Base-by-base conservation (phyloP, 495 filamentous ascomycete genomes). In the Annulohypoxylon stygium region DNA sequence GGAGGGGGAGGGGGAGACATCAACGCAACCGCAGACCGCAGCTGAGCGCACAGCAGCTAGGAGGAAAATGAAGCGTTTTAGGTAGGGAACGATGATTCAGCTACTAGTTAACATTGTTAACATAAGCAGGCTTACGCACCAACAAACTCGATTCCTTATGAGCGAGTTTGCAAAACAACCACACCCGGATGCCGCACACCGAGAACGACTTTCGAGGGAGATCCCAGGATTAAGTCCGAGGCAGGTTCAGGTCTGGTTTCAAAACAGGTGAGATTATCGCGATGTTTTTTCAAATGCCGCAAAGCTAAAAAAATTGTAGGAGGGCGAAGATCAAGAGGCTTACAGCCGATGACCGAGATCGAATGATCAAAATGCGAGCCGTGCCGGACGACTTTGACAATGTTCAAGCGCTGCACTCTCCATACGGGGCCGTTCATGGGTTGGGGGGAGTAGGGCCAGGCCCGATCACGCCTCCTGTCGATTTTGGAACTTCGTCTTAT, bases 181-280 rank as follows among this genome's bases (percentile, higher is more conserved):
- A 20, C 95, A 98, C 82, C 95, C 95, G 11, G 95, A 98, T 80
- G 95, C 95, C 34, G 92, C 93, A 50, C 94, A 98, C 82, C 88
- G 95, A 65, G 94, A 98, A 80, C 86, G 94, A 36, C 84, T 98
- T 59, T 95, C 95, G 36, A 86, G 92, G 65, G 95, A 98, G 77
- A 98, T 98, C 60, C 95, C 95, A 48, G 95, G 95, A 9, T 83
- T 98, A 50, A 97, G 93, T 67, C 93, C 95, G 45, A 89, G 95
- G 66, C 95, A 98, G 78, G 95, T 98, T 8, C 95, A 98, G 83
- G 95, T 98, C 67, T 98, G 95, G 95, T 98, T 98, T 81, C 95
- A 98, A 81, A 98, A 98, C 82, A 90, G 95, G 95, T 97, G 86
- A 72, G 87, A 79, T 61, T 73, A 55, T 63, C 62, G 14, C 60